Evolutionary conservation across 1,284 basidiomycete species (phyloP), one percentile per base, ranked within the genome.

Genomic region (Cutaneotrichosporon cyanovorans): DNA sequence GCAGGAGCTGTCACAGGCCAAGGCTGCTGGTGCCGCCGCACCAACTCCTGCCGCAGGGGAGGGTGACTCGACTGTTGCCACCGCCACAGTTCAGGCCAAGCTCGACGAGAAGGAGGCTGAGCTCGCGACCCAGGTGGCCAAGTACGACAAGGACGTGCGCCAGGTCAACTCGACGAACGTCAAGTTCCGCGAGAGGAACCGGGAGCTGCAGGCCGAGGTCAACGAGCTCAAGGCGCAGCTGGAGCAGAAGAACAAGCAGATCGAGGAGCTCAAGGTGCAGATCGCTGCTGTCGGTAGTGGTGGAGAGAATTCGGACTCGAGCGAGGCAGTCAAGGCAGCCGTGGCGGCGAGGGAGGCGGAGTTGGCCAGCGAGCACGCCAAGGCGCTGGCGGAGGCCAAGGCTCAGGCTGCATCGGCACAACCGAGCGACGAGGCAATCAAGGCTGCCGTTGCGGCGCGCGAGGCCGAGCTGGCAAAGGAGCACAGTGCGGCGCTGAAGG

Each of bases 1-100:
- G 54, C 65, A 63, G 45, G 63, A 66, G 16, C 52, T 68, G 15
- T 61, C 61, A 25, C 50, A 53, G 2, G 61, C 63, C 19, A 63
- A 63, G 51, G 40, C 60, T 12, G 52, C 46, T 4, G 19, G 30
- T 12, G 44, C 40, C 19, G 30, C 30, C 22, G 45, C 34, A 47
- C n/a, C 37, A 15, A 16, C 22, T 23, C 20, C 37, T 2, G 20
- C 22, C 6, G 21, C 21, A n/a, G 20, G 5, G 14, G 37, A 22
- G 20, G 21, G 14, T 21, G 58, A 58, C 25, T n/a, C n/a, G n/a
- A n/a, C n/a, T n/a, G 21, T 42, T 61, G 16, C 56, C 58, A 39
- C 32, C 46, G 21, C 25, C 25, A 28, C n/a, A n/a, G n/a, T 28
- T 12, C 25, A 28, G 25, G 12, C 25, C 12, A 7, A 28, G 25